Evolutionary conservation across 495 filamentous ascomycete genomes (phyloP).

Genomic region (Neurospora tetraspora): DNA sequence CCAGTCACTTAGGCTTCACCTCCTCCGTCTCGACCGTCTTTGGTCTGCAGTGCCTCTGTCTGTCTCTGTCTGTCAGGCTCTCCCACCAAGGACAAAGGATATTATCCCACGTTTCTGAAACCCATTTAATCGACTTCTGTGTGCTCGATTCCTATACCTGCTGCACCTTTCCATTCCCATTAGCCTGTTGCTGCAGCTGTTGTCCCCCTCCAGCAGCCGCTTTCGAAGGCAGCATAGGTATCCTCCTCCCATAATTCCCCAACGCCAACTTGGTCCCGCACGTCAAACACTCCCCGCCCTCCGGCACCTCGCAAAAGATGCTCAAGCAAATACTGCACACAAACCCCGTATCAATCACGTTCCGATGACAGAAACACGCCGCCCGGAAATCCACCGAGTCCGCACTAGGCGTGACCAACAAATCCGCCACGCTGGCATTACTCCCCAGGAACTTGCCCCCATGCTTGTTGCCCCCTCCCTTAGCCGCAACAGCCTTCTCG

Average conservation of each 20-base stretch:
- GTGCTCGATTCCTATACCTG: neutral
- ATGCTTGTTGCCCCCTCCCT: slow-evolving; percentile 52
- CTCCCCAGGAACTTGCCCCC: slow-evolving; percentile 1
- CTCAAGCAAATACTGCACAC: slow-evolving; percentile 94
- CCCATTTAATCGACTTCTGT: neutral
- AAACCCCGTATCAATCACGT: slow-evolving; percentile 83
- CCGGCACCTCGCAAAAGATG: slow-evolving; percentile 45
- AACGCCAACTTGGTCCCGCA: slow-evolving; percentile 77
- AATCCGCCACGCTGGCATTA: slow-evolving; percentile 13
- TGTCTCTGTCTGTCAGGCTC: neutral
- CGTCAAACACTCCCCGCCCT: slow-evolving; percentile 68
- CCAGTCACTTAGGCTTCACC: neutral
- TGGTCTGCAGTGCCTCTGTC: neutral
- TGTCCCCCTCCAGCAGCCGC: neutral
- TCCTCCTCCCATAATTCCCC: slow-evolving; percentile 62
- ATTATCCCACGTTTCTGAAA: no score
- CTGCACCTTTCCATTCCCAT: neutral
- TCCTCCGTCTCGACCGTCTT: neutral
- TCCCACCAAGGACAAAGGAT: neutral
- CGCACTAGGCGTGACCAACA: slow-evolving; percentile 65
- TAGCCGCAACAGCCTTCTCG: slow-evolving; percentile 28
- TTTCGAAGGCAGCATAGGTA: slow-evolving; percentile 52
- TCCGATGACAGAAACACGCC: slow-evolving; percentile 92
- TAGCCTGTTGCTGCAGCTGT: neutral
- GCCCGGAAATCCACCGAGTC: slow-evolving; percentile 90